phyloP scores from a whole-genome alignment of 2,329 filamentous ascomycete species.

The Botrytis fabae region DNA sequence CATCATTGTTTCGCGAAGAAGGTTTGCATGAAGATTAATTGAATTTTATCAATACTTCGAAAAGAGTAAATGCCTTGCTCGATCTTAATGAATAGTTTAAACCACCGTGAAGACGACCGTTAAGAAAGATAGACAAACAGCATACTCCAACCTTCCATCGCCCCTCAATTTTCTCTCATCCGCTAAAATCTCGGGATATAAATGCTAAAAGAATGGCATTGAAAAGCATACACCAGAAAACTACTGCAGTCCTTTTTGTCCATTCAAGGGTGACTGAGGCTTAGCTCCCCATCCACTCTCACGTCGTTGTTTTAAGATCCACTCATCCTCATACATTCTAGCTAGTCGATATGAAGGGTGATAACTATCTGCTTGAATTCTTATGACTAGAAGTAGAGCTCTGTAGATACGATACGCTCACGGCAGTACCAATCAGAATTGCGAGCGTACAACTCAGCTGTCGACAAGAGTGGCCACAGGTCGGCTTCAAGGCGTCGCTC shows the following conservation, averaged over 20 bases:
- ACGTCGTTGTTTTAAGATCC: no score
- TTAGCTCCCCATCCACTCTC: background rate
- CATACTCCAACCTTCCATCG: background rate
- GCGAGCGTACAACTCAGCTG: background rate
- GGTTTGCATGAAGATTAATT: background rate
- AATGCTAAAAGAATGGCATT: background rate
- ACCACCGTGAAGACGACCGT: background rate
- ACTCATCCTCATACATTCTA: fast-evolving
- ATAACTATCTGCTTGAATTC: background rate
- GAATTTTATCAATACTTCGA: background rate
- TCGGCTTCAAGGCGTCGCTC: background rate
- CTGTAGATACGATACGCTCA: background rate
- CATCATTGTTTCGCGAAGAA: background rate
- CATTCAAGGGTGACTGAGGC: background rate
- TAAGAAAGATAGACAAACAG: background rate
- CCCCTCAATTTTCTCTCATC: background rate
- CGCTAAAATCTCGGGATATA: background rate
- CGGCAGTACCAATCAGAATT: no score
- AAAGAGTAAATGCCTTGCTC: background rate
- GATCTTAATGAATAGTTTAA: background rate
- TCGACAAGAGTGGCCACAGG: background rate
- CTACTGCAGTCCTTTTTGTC: background rate
- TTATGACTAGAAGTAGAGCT: background rate
- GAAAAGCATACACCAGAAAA: background rate
- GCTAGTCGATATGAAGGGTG: background rate